Base-by-base conservation (phyloP, 169 alveolate species). In the Miamiensis avidus region DNA sequence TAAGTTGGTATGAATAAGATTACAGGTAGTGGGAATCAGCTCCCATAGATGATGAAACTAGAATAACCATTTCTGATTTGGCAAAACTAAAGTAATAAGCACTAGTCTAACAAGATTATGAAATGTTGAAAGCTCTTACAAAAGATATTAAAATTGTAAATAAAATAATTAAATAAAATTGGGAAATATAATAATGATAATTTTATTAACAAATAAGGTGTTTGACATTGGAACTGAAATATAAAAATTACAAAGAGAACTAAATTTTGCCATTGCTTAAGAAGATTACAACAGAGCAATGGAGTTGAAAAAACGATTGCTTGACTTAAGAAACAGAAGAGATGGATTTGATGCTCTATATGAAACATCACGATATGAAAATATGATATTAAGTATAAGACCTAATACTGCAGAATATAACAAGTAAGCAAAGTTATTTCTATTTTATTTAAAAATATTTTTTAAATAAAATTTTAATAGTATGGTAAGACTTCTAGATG, bases 1-100 rank as follows among this genome's bases (percentile, higher is more conserved):
- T 93, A 31, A 89, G 90, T 78, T 94, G 96, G 95, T 92, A 91
- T 83, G 92, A 93, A 75, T 94, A 91, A 78, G 98, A 95, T 76
- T 91, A 86, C 75, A 87, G 92, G 29, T 81, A 89, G 74, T 95
- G 89, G 82, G 88, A 91, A 49, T 91, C 93, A 75, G 97, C 97
- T n/a, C 98, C 98, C 0, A 95, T 95, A 15, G 98, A 95, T 89
- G 96, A 95, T 84, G 97, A 95, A 74, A 90, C 97, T 0, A 90
- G 96, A 86, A 89, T 89, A 64, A 95, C 98, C 0, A 79, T 95
- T 1, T 84, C 85, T 33, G 98, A 94, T 84, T 89, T 95, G 91
- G 93, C 91, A 74, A 65, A 81, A 81, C 86, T 85, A 25, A 90
- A 93, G 32, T 87, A 92, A 49, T 77, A 90, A 73, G 98, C 98